Percentiles rank a stretch among this genome's conserved stretches.
Conservation (phyloP, 352 stramenopile genomes). For the Phytophthora multivora region DNA sequence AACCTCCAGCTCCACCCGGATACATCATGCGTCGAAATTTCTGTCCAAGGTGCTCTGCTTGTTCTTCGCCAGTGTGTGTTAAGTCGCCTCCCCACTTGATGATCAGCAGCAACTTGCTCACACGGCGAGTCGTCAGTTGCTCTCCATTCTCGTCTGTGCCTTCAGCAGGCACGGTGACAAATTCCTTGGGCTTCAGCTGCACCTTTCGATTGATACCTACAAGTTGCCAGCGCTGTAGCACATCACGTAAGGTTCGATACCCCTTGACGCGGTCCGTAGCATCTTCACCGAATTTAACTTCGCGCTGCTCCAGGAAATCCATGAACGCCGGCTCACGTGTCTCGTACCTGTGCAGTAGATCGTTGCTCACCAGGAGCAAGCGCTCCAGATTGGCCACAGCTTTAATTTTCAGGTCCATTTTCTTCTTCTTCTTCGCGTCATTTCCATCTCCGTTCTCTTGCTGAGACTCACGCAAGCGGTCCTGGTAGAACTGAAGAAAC, state of each 20-base stretch:
- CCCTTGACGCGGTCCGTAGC: constrained; percentile 79
- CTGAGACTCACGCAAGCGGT: constrained; percentile 43
- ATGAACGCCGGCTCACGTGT: constrained; percentile 61
- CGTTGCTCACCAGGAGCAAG: constrained; percentile 77
- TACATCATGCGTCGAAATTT: constrained; percentile 91
- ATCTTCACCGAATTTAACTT: constrained; percentile 63
- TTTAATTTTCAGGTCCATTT: constrained; percentile 90
- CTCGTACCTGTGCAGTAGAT: constrained; percentile 75
- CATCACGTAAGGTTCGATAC: constrained; percentile 91
- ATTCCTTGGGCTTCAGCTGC: constrained; percentile 90
- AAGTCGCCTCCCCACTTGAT: constrained; percentile 99
- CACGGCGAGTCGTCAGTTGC: constrained; percentile 31
- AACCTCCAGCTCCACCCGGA: constrained; percentile 91
- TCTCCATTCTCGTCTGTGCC: constrained; percentile 33
- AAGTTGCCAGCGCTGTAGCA: constrained; percentile 97
- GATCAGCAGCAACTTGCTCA: constrained; percentile 96
- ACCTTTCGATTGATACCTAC: constrained; percentile 99
- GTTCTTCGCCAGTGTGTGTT: constrained; percentile 96
- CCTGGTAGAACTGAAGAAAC: constrained; percentile 89
- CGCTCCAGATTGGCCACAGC: constrained; percentile 79
- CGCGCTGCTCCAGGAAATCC: constrained; percentile 68
- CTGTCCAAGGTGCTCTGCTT: constrained; percentile 95
- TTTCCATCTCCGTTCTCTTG: constrained; percentile 33
- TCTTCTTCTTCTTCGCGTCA: constrained; percentile 52
- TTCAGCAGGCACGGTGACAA: constrained; percentile 32